Evolutionary conservation across 2,329 filamentous ascomycete genomes (phyloP).

Genomic region (Phyllosticta capitalensis): DNA sequence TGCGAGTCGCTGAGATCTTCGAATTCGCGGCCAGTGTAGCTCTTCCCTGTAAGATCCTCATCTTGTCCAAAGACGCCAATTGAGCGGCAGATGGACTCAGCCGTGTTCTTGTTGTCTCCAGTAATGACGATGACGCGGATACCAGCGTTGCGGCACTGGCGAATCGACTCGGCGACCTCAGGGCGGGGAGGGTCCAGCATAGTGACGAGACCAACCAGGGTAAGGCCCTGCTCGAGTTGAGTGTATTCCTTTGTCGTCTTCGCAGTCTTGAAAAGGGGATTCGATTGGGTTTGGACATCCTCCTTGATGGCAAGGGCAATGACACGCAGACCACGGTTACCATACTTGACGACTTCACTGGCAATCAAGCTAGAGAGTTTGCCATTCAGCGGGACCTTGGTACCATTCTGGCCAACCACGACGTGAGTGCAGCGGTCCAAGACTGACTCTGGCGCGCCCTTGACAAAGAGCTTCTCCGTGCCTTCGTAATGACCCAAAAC

Average conservation of each 20-base stretch:
- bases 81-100: conserved; percentile 93
- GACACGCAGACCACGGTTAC: conserved; percentile 84
- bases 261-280: conserved; percentile 62
- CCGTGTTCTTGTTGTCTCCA: conserved; percentile 94
- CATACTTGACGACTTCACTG: conserved; percentile 79
- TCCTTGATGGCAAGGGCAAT: conserved; percentile 86
- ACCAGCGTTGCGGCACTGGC: conserved; percentile 82
- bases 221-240: conserved; percentile 86
- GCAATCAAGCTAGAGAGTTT: conserved; percentile 61
- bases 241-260: conserved; percentile 77
- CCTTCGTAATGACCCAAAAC: conserved; percentile 68
- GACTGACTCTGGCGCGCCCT: conserved; percentile 91
- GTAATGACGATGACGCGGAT: conserved; percentile 98
- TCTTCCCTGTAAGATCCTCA: conserved; percentile 84
- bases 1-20: conserved; percentile 71
- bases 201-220: conserved; percentile 81
- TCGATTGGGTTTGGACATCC: conserved; percentile 50
- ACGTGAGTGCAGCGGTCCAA: conserved; percentile 83
- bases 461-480: conserved; percentile 77
- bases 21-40: conserved; percentile 90
- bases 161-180: conserved; percentile 78
- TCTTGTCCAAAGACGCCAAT: conserved; percentile 82
- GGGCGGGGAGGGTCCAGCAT: conserved; percentile 96
- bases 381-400: conserved; percentile 61
- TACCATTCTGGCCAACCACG: conserved; percentile 68